Base-by-base conservation (phyloP, 192 early-diverging fungal genomes). In the Backusella liffmaniae region DNA sequence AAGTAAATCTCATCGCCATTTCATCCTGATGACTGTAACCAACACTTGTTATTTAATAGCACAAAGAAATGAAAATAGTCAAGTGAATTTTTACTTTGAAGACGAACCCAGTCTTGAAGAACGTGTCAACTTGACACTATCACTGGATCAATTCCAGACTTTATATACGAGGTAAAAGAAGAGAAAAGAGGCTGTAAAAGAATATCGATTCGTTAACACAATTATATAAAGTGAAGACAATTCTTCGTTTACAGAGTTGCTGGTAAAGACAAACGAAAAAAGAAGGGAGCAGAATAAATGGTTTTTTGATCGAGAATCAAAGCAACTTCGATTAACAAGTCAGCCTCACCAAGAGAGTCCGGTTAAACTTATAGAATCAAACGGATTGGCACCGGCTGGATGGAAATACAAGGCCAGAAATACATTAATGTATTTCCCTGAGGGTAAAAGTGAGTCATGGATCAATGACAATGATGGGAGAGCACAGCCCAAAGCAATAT, bases 321-420 rank as follows among this genome's bases (percentile, higher is more conserved):
- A 86, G 51, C 81, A 75, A 18, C 73, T 80, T 65, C 68, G 46
- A 10, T 76, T 83, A 13, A 69, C 75, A n/a, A 76, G 69, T 2
- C 39, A 53, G 12, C 73, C 78, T 10, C 30, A 77, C 23, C 69
- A 82, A 1, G 67, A 80, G 30, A 78, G 70, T 36, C 44, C 79
- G 0, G 41, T 82, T 36, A 68, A 79, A 21, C 16, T 75, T 3
- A 76, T 77, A 21, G 80, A 78, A 42, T 35, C 30, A 29, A 75
- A 74, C 35, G 72, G 73, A 13, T 56, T 53, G 32, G 32, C 44
- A 8, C 62, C 73, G 2, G 53, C 66, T 10, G 35, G 89, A 6
- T 92, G 90, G 90, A 88, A 87, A 74, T 88, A 90, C 77, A 87
- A 91, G 81, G 85, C 90, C n/a, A 88, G 86, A 51, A 94, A 93